A percentile compares a stretch with the other conserved stretches of the same genome.
These are phyloP conservation scores for Posidonia oceanica DNA, from an alignment of 116 monocot species.

Conservation along the genomic window DNA sequence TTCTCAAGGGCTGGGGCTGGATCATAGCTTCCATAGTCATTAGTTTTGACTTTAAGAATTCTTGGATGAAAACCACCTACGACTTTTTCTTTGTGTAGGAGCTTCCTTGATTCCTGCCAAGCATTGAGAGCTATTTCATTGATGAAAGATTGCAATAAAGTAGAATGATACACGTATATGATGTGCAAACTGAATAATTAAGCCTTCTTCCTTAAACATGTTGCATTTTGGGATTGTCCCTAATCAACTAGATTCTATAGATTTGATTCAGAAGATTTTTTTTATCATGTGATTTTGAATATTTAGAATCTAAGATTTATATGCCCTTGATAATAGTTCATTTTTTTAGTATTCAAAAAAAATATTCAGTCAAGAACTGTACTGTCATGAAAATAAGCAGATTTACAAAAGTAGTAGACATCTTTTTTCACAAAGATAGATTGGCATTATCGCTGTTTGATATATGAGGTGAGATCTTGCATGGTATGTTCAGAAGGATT, in stretches of 20 bases:
- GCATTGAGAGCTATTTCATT: background rate
- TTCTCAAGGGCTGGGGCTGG: slow-evolving; percentile 32
- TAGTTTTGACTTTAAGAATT: slow-evolving; percentile 32
- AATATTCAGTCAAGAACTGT: too few relatives aligned
- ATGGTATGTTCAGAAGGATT: background rate
- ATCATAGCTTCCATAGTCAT: slow-evolving; percentile 42
- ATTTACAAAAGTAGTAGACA: too few relatives aligned
- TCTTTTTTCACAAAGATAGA: too few relatives aligned
- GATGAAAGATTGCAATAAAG: too few relatives aligned
- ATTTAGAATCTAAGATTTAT: background rate
- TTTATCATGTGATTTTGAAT: background rate
- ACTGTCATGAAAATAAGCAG: too few relatives aligned
- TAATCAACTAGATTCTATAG: background rate
- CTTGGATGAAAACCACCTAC: slow-evolving; percentile 15
- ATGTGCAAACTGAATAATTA: too few relatives aligned
- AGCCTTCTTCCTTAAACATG: too few relatives aligned
- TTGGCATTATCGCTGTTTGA: too few relatives aligned
- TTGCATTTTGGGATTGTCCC: too few relatives aligned
- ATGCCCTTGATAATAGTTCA: background rate
- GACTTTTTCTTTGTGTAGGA: background rate
- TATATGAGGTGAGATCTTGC: background rate
- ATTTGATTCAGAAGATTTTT: background rate
- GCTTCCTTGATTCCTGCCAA: slow-evolving; percentile 14
- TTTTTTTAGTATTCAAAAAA: too few relatives aligned
- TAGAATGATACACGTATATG: too few relatives aligned